Evolutionary conservation across 805 yeast species (phyloP).

Genomic region (Kodamaea kaohsiungensis): DNA sequence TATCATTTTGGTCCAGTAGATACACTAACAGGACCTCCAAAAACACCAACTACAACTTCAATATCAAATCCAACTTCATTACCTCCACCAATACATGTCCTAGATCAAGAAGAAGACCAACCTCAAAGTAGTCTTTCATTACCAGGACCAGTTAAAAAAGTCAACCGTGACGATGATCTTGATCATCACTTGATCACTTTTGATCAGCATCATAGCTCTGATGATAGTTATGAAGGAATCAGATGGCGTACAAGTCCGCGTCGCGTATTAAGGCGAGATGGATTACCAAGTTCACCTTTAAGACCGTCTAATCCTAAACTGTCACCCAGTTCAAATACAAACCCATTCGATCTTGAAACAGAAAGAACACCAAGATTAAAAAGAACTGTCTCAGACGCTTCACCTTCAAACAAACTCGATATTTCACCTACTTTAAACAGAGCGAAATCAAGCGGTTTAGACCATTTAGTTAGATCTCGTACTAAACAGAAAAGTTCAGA

Average conservation of each 20-base stretch:
- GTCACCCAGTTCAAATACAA: background rate
- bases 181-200: conserved; percentile 7
- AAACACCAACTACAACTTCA: background rate
- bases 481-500: background rate
- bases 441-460: conserved; percentile 37
- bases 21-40: conserved; percentile 17
- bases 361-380: conserved; percentile 13
- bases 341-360: background rate
- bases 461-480: conserved; percentile 13
- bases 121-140: background rate
- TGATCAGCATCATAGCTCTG: conserved; percentile 26
- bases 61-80: background rate
- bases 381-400: conserved; percentile 35
- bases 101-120: background rate
- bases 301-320: conserved; percentile 1
- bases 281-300: conserved; percentile 9
- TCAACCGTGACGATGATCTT: background rate
- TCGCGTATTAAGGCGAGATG: conserved; percentile 9
- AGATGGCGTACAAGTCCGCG: conserved; percentile 25
- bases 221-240: conserved; percentile 46
- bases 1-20: conserved; percentile 39
- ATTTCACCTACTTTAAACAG: conserved; percentile 37
- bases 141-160: background rate
- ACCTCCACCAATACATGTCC: background rate
- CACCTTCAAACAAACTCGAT: conserved; percentile 18